Base-by-base conservation (phyloP, 2,329 filamentous ascomycete species). In the Hypoxylon sp. region DNA sequence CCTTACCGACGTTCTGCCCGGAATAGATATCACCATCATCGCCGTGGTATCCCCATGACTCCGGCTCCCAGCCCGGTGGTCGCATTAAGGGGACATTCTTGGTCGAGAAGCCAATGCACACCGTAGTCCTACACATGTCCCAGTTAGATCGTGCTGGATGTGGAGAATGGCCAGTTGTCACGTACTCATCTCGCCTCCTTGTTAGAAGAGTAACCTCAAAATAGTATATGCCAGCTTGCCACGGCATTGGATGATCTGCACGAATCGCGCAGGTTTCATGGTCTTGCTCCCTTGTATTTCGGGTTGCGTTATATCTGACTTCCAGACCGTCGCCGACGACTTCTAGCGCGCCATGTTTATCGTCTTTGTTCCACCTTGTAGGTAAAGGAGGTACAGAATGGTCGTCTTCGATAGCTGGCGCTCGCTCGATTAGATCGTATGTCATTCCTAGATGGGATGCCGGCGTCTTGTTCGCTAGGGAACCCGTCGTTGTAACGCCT, bases 191-290 rank as follows among this genome's bases (percentile, higher is more conserved):
- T 70, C 82, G 81, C 75, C 85, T 86, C 58, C 82, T 84, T 14
- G 82, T 81, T 27, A 86, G 64, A 53, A 89, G 82, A 14, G 81
- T 81, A 25, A 91, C 85, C 78, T 99, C 96, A 77, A 90, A 99
- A 79, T 99, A 99, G 80, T 97, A 99, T 66, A 99, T 91, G 1
- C 96, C 96, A 73, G 93, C 96, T 76, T 97, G 92, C 37, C 90
- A 86, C 3, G 96, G 94, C 89, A 98, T 98, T 54, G 90, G 88
- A 78, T 94, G 86, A 79, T 99, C 92, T 30, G 95, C 89, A 62
- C 96, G 90, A 64, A 97, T 90, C 11, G 93, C 89, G 37, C 90
- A 94, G 17, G 94, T 93, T 78, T 98, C 96, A 76, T 92, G 84
- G 6, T 90, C 88, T 56, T 85, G 83, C 55, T 89, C 86, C 63